Percentiles rank a stretch among this genome's conserved stretches.
phyloP scores from a whole-genome alignment of 495 filamentous ascomycete genomes.

The Penicillium subrubescens region DNA sequence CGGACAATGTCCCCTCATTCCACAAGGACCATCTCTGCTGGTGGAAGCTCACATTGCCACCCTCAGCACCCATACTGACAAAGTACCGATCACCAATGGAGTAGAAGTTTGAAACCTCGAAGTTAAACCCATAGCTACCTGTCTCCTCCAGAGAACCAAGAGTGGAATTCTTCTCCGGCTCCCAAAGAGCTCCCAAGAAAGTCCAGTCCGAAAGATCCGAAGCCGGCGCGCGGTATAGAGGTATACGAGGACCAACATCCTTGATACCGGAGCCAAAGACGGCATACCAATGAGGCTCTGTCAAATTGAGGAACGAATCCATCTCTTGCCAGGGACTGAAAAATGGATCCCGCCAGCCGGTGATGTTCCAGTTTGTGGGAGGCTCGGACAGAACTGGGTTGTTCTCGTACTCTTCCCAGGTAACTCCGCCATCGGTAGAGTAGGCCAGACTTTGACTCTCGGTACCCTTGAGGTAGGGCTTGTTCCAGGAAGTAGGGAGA shows the following conservation, averaged over 20 bases:
- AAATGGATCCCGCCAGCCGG: constrained; percentile 24
- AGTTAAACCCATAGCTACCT: constrained; percentile 21
- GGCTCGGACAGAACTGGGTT: constrained; percentile 19
- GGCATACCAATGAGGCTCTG: constrained; percentile 21
- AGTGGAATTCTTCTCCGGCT: constrained; percentile 18
- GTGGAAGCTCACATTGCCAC: constrained; percentile 21
- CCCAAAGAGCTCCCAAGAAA: constrained; percentile 21
- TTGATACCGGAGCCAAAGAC: constrained; percentile 22
- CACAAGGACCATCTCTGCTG: constrained; percentile 19
- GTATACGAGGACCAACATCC: constrained; percentile 20
- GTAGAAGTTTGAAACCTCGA: constrained; percentile 24
- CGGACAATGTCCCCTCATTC: constrained; percentile 21
- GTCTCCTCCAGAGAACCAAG: constrained; percentile 17
- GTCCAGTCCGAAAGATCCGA: constrained; percentile 22
- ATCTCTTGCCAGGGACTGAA: constrained; percentile 15
- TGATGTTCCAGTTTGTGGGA: constrained; percentile 18
- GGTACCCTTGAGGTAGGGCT: constrained; percentile 14
- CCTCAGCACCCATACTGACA: constrained; percentile 22
- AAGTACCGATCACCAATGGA: constrained; percentile 19
- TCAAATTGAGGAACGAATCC: constrained; percentile 10
- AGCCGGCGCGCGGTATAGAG: constrained; percentile 16
- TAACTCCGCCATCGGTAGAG: constrained; percentile 18
- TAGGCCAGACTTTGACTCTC: constrained; percentile 19
- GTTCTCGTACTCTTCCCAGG: constrained; percentile 19
- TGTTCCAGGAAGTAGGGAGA: constrained; percentile 18